Evolutionary conservation across 208 protist species (phyloP).

Genomic region (Trypanosoma vivax): DNA sequence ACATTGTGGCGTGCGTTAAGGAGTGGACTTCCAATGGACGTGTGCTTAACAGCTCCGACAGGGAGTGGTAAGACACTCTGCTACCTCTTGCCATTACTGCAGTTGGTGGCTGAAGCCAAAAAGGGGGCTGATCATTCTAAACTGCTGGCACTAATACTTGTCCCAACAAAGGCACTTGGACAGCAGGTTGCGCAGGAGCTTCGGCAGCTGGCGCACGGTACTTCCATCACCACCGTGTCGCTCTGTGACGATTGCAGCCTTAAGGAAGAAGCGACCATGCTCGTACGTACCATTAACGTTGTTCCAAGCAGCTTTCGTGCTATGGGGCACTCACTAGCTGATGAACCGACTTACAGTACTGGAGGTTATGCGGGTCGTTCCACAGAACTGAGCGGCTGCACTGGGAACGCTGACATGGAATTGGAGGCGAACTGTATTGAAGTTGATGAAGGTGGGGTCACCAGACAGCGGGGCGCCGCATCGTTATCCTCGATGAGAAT

Average conservation of each 20-base stretch:
- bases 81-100: conserved; percentile 77
- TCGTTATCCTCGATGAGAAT: neutral
- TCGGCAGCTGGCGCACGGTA: conserved; percentile 48
- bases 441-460: neutral
- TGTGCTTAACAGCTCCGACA: conserved; percentile 87
- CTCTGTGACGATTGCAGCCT: conserved; percentile 44
- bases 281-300: conserved; percentile 41
- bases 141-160: conserved; percentile 72
- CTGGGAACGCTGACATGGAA: too few relatives aligned
- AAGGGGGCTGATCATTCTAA: conserved; percentile 46
- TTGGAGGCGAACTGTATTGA: too few relatives aligned
- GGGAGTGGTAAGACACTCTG: conserved; percentile 88
- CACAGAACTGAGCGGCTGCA: too few relatives aligned
- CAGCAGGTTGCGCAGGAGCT: conserved; percentile 75
- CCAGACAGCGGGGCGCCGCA: neutral
- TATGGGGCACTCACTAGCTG: neutral
- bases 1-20: conserved; percentile 50
- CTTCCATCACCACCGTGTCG: conserved; percentile 53
- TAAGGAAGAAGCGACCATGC: conserved; percentile 36
- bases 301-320: neutral
- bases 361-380: too few relatives aligned
- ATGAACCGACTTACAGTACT: too few relatives aligned
- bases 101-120: conserved; percentile 53
- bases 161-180: conserved; percentile 73
- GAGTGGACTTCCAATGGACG: conserved; percentile 76